Conservation (phyloP, 352 stramenopile species). For the Phytopythium vexans region DNA sequence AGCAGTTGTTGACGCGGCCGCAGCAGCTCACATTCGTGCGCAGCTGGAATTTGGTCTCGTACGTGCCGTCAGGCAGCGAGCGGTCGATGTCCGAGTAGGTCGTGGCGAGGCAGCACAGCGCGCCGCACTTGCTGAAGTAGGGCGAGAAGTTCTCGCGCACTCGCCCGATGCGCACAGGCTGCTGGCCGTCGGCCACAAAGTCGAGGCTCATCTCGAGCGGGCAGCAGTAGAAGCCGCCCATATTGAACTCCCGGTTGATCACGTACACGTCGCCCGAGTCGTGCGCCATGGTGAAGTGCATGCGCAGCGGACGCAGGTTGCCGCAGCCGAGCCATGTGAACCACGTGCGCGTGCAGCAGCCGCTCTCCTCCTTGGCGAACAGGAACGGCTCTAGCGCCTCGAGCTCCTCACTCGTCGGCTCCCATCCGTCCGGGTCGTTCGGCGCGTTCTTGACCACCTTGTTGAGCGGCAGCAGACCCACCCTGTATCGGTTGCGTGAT, state of each 20-base stretch:
- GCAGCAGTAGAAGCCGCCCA: slow-evolving; percentile 32
- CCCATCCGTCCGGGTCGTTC: slow-evolving; percentile 41
- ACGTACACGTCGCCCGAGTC: slow-evolving; percentile 46
- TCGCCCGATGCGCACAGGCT: slow-evolving; percentile 29
- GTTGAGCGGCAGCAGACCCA: slow-evolving; percentile 34
- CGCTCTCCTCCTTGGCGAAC: slow-evolving; percentile 41
- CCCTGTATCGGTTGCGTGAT: slow-evolving; percentile 53
- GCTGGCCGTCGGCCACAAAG: slow-evolving; percentile 12
- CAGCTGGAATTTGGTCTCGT: slow-evolving; percentile 50
- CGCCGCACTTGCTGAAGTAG: slow-evolving; percentile 37
- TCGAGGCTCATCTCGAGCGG: slow-evolving; percentile 46
- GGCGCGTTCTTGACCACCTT: slow-evolving; percentile 55
- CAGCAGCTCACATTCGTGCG: slow-evolving; percentile 55
- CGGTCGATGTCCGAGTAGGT: slow-evolving; percentile 66
- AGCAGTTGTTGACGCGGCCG: slow-evolving; percentile 67
- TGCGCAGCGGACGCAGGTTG: slow-evolving; percentile 33
- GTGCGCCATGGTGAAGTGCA: slow-evolving; percentile 40
- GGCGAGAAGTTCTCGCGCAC: slow-evolving; percentile 55
- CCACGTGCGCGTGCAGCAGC: slow-evolving; percentile 23
- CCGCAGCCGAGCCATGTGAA: slow-evolving; percentile 36
- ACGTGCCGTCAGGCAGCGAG: slow-evolving; percentile 41
- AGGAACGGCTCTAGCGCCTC: slow-evolving; percentile 44
- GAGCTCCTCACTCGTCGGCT: slow-evolving; percentile 38
- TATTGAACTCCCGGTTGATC: slow-evolving; percentile 32
- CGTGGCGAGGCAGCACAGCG: slow-evolving; percentile 47